Evolutionary conservation across 805 yeast species (phyloP).

Genomic region (Dipodascopsis uninucleata): DNA sequence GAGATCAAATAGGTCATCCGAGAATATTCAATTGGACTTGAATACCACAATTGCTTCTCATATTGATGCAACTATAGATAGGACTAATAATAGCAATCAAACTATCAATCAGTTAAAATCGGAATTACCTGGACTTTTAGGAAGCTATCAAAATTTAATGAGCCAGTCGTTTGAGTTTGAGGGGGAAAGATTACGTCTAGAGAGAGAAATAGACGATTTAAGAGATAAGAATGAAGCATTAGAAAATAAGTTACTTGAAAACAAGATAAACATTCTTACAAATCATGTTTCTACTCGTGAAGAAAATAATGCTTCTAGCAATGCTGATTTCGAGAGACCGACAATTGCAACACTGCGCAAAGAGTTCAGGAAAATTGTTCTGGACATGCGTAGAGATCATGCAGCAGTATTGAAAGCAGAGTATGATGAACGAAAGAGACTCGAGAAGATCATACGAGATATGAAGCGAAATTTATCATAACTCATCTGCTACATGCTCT

Average conservation of each 20-base stretch:
- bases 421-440: slow-evolving; percentile 24
- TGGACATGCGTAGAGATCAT: slow-evolving; percentile 15
- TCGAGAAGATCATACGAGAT: slow-evolving; percentile 23
- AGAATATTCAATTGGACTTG: neutral
- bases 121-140: slow-evolving; percentile 8
- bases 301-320: neutral
- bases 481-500: too few species aligned
- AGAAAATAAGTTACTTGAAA: slow-evolving; percentile 14
- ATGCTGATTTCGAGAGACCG: slow-evolving; percentile 5
- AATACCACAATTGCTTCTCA: neutral
- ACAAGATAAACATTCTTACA: slow-evolving; percentile 12
- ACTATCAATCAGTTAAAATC: slow-evolving; percentile 4
- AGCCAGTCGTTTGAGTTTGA: slow-evolving; percentile 14
- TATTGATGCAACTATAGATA: too few species aligned
- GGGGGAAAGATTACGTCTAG: slow-evolving; percentile 11
- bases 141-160: slow-evolving; percentile 13
- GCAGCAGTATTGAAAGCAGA: slow-evolving; percentile 19
- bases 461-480: slow-evolving; percentile 21
- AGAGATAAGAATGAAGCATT: slow-evolving; percentile 15
- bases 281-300: neutral
- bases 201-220: slow-evolving; percentile 11
- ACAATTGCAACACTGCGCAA: slow-evolving; percentile 15
- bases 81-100: too few species aligned
- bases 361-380: slow-evolving; percentile 22
- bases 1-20: slow-evolving; percentile 1